These are phyloP conservation scores for Sistotremastrum niveocremeum DNA, from an alignment of 768 basidiomycete species.

Conservation along the genomic window DNA sequence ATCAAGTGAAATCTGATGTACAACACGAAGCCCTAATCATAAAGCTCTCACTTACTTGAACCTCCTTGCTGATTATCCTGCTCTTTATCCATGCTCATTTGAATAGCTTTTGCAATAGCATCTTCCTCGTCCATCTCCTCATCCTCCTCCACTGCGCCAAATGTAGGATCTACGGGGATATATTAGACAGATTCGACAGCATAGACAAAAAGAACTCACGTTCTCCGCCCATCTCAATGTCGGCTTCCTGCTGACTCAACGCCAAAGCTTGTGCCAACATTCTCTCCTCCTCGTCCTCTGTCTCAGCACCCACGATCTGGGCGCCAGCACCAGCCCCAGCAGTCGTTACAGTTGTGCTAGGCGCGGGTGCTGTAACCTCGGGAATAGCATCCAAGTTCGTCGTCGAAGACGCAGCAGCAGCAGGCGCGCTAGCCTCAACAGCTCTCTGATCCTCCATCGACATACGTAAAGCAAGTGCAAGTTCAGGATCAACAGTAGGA, in stretches of 20 bases:
- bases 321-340: conserved; percentile 13
- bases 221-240: conserved; percentile 39
- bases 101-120: conserved; percentile 81
- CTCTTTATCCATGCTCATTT: conserved; percentile 78
- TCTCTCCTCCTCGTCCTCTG: conserved; percentile 67
- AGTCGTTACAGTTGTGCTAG: conserved; percentile 17
- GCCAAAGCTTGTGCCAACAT: conserved; percentile 66
- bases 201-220: conserved; percentile 16
- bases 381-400: conserved; percentile 10
- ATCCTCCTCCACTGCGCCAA: conserved; percentile 37
- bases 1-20: no score
- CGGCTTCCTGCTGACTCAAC: conserved; percentile 44
- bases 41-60: no score
- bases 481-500: conserved; percentile 88
- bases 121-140: conserved; percentile 73
- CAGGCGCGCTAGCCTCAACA: conserved; percentile 36
- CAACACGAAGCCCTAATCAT: no score
- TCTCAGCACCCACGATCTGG: conserved; percentile 24
- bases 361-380: conserved; percentile 1
- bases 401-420: conserved; percentile 13
- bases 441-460: conserved; percentile 93
- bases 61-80: conserved; percentile 18
- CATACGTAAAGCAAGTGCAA: conserved; percentile 94
- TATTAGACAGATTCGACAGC: background rate
- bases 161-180: conserved; percentile 10